Evolutionary conservation across 129 eudicot genomes (phyloP).

Genomic region (Logfia minima): DNA sequence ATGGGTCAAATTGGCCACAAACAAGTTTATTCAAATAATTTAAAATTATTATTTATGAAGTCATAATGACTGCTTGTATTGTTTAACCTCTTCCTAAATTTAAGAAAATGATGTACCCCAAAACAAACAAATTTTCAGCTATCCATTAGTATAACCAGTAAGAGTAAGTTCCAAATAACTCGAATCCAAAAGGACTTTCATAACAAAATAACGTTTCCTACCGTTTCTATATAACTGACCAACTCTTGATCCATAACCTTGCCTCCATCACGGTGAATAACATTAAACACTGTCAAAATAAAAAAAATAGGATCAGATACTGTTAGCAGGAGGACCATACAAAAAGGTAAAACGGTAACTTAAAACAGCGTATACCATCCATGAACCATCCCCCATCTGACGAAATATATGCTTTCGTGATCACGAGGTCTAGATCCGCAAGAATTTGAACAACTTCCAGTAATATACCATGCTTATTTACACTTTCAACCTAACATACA

Average conservation of each 20-base stretch:
- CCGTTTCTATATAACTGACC: slow-evolving; percentile 60
- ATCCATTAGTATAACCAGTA: background rate
- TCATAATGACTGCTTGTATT: too few relatives aligned
- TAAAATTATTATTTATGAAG: background rate
- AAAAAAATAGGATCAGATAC: slow-evolving; percentile 26
- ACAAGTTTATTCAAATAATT: background rate
- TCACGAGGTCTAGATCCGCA: slow-evolving; percentile 68
- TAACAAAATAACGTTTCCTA: background rate
- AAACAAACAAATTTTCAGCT: background rate
- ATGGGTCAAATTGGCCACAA: background rate
- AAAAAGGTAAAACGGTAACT: background rate
- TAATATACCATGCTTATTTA: slow-evolving; percentile 86
- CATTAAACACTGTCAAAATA: slow-evolving; percentile 67
- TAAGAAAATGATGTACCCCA: background rate
- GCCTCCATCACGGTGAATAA: slow-evolving; percentile 59
- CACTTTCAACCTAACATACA: slow-evolving; percentile 74
- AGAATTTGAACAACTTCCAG: slow-evolving; percentile 95
- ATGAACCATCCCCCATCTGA: slow-evolving; percentile 99
- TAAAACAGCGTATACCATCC: slow-evolving; percentile 64
- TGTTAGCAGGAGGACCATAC: background rate
- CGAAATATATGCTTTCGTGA: slow-evolving; percentile 85
- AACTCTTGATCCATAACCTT: slow-evolving; percentile 64
- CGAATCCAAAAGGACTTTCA: background rate
- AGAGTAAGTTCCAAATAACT: background rate
- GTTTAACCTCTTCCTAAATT: too few relatives aligned